A percentile compares a stretch with the other conserved stretches of the same genome.
phyloP scores from a whole-genome alignment of 305 asterid genomes.

The Rubia occidens region DNA sequence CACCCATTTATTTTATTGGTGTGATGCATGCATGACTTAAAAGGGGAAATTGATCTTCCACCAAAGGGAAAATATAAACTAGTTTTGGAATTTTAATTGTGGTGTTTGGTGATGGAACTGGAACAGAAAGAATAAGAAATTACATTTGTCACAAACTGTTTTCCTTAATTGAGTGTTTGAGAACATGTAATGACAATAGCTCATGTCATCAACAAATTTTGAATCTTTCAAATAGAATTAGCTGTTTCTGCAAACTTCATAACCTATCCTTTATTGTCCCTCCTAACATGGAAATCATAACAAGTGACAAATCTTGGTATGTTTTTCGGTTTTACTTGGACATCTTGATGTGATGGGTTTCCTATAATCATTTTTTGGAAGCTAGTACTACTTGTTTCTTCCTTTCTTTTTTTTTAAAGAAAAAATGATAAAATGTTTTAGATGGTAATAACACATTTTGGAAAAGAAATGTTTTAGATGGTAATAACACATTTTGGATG shows the following conservation, averaged over 20 bases:
- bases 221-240: slow-evolving; percentile 3
- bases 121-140: background rate
- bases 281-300: slow-evolving; percentile 4
- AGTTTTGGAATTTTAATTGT: background rate
- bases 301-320: slow-evolving; percentile 14
- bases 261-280: slow-evolving; percentile 10
- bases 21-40: slow-evolving; percentile 6
- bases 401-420: too few relatives aligned
- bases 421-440: too few relatives aligned
- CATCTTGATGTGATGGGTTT: slow-evolving; percentile 9
- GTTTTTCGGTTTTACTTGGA: slow-evolving; percentile 9
- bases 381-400: background rate
- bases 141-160: background rate
- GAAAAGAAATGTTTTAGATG: too few relatives aligned
- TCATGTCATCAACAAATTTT: background rate
- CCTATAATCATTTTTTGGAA: background rate
- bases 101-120: background rate
- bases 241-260: background rate
- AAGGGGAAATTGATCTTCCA: slow-evolving; percentile 4
- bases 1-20: background rate
- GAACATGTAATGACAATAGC: background rate
- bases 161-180: background rate
- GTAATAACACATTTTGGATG: too few relatives aligned
- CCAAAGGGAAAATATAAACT: background rate
- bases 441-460: too few relatives aligned